Conservation (phyloP, 345 rosid genomes). For the Litchi chinensis region DNA sequence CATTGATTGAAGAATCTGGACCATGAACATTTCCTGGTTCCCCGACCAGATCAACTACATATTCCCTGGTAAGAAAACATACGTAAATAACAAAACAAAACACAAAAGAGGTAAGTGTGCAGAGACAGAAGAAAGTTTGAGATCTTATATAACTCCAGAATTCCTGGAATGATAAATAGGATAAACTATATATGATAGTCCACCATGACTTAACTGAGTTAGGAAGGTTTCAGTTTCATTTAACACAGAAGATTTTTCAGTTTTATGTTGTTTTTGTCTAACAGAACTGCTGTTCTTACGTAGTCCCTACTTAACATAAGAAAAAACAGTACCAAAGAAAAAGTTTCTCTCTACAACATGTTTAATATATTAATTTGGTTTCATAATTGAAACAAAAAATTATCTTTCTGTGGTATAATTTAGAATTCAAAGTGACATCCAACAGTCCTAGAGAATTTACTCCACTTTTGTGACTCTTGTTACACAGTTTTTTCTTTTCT, state of each 20-base stretch:
- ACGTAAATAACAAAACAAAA: constrained; percentile 9
- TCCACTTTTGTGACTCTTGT: neutral
- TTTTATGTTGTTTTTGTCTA: neutral
- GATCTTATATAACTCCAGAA: neutral
- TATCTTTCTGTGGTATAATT: neutral
- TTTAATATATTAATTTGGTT: neutral
- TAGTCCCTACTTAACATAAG: neutral
- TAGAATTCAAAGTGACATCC: neutral
- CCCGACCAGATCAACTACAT: constrained; percentile 93
- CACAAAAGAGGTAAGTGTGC: neutral
- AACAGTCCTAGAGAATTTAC: neutral
- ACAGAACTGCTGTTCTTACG: neutral
- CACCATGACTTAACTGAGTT: neutral
- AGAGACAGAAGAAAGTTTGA: neutral
- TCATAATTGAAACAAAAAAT: neutral
- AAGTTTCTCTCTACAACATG: neutral
- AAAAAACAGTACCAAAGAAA: neutral
- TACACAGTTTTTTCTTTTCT: neutral
- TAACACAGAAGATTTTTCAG: neutral
- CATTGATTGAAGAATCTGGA: constrained; percentile 88
- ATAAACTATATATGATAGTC: neutral
- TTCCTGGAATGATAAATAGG: too few relatives aligned
- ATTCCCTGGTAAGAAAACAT: constrained; percentile 67
- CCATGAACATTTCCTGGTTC: constrained; percentile 86
- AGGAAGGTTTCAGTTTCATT: neutral